Percentiles rank a stretch among this genome's conserved stretches.
phyloP scores from a whole-genome alignment of 169 alveolate species.

The Babesia divergens region DNA sequence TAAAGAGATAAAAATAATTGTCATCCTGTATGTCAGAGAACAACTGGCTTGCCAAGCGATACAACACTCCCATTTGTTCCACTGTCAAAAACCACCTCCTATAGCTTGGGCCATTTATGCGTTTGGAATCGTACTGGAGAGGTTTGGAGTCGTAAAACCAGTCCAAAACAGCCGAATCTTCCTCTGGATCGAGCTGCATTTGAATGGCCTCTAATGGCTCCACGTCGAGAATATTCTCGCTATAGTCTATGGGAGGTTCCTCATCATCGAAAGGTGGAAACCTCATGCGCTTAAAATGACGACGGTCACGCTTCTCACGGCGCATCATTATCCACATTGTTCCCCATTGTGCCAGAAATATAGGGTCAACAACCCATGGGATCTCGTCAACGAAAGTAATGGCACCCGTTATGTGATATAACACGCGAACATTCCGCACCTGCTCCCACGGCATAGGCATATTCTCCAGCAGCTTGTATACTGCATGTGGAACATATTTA shows the following conservation, averaged over 20 bases:
- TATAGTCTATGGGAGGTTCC: constrained; percentile 99
- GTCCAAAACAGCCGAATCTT: constrained; percentile 96
- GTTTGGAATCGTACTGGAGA: constrained; percentile 54
- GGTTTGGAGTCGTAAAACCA: constrained; percentile 94
- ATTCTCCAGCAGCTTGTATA: constrained; percentile 96
- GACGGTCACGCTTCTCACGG: constrained; percentile 97
- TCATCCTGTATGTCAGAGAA: constrained; percentile 93
- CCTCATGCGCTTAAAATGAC: constrained; percentile 99
- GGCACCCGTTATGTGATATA: constrained; percentile 99
- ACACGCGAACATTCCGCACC: constrained; percentile 91
- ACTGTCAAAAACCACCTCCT: constrained; percentile 91
- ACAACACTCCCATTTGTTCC: constrained; percentile 95
- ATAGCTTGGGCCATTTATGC: constrained; percentile 89
- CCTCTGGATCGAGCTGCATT: constrained; percentile 97
- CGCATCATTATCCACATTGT: constrained; percentile 99
- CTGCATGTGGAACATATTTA: constrained; percentile 99
- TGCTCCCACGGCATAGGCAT: constrained; percentile 99
- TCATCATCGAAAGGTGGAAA: constrained; percentile 99
- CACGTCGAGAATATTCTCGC: constrained; percentile 96
- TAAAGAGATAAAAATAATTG: constrained; percentile 97
- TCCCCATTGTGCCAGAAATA: constrained; percentile 99
- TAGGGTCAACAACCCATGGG: constrained; percentile 99
- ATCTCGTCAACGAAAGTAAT: constrained; percentile 98
- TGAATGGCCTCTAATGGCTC: constrained; percentile 98
- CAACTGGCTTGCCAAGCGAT: constrained; percentile 95